These are phyloP conservation scores for Phytophthora meadii DNA, from an alignment of 352 stramenopile genomes.

Conservation along the genomic window DNA sequence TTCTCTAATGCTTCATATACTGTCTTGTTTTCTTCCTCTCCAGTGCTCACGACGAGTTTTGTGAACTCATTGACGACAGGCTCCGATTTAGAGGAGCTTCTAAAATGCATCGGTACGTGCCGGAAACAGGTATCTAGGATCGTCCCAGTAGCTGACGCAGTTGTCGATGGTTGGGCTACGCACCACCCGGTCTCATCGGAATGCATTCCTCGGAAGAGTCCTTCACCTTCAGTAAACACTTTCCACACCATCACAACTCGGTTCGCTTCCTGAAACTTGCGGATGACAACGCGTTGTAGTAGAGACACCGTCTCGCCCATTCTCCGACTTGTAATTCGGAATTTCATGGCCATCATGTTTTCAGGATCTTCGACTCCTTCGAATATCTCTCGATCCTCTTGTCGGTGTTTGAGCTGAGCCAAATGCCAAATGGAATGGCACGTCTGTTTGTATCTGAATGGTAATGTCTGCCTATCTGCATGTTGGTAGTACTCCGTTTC, in stretches of 20 bases:
- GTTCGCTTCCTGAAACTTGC: constrained; percentile 52
- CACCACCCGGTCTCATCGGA: constrained; percentile 45
- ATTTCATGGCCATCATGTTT: constrained; percentile 39
- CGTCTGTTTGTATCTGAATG: constrained; percentile 38
- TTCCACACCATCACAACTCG: constrained; percentile 72
- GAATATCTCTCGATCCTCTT: constrained; percentile 30
- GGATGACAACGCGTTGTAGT: constrained; percentile 40
- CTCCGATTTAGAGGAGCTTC: constrained; percentile 1
- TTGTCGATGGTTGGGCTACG: constrained; percentile 16
- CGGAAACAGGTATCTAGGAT: constrained; percentile 37
- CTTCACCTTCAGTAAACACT: constrained; percentile 55
- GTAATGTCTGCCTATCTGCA: constrained; percentile 23
- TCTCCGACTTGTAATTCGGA: constrained; percentile 24
- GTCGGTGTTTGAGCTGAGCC: constrained; percentile 28
- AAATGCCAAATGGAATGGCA: constrained; percentile 35
- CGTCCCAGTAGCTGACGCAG: constrained; percentile 10
- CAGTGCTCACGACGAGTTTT: constrained; percentile 27
- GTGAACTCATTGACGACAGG: constrained; percentile 36
- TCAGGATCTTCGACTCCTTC: constrained; percentile 19
- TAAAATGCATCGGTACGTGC: constrained; percentile 43
- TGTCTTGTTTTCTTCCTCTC: constrained; percentile 31
- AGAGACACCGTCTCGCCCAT: constrained; percentile 27
- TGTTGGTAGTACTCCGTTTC: constrained; percentile 32
- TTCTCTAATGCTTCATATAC: constrained; percentile 26
- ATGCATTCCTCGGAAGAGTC: constrained; percentile 31